Evolutionary conservation across 208 protist species (phyloP).

Genomic region (Acanthamoeba rhysodes): DNA sequence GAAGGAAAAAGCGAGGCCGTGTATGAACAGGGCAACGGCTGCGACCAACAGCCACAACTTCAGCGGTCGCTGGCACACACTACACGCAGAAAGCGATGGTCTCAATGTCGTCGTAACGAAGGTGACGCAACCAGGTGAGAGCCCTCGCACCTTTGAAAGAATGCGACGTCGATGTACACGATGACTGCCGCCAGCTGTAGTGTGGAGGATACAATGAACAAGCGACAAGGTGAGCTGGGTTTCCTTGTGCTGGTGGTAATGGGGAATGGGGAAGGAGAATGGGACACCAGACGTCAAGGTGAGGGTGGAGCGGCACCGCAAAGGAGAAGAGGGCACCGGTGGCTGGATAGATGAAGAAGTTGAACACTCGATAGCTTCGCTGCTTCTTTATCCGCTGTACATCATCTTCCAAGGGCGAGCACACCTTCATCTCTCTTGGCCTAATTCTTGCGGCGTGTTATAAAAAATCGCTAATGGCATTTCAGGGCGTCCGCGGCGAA

Average conservation of each 20-base stretch:
- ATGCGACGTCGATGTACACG: conserved; percentile 2
- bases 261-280: background rate
- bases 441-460: no score
- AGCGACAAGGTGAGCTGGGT: background rate
- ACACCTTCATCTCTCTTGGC: background rate
- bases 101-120: background rate
- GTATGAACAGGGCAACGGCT: background rate
- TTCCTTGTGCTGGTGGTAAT: background rate
- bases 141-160: conserved; percentile 3
- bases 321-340: background rate
- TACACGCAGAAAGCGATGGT: background rate
- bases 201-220: background rate
- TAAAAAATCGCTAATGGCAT: background rate
- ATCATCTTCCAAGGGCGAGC: conserved; percentile 28
- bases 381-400: conserved; percentile 17
- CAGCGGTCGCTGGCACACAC: conserved; percentile 36
- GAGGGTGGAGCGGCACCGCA: background rate
- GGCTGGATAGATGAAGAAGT: background rate
- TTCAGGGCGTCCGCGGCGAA: background rate
- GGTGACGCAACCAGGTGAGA: background rate
- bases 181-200: background rate
- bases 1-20: background rate
- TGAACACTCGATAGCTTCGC: conserved; percentile 26
- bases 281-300: background rate
- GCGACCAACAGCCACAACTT: conserved; percentile 43